Evolutionary conservation across 805 yeast genomes (phyloP).

Genomic region (Metschnikowia chrysomelidarum): DNA sequence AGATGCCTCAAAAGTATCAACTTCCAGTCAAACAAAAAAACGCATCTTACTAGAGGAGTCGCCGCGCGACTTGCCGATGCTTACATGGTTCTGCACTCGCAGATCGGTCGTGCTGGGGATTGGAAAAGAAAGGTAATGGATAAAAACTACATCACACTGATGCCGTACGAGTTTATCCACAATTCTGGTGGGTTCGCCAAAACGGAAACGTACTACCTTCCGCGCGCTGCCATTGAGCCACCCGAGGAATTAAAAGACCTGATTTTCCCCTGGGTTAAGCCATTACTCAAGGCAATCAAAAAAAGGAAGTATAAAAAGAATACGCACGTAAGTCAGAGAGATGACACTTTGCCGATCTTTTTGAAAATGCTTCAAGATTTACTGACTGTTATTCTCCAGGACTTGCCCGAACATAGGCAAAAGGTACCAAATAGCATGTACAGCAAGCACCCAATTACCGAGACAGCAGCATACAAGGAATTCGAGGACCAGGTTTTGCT

Average conservation of each 20-base stretch:
- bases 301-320: too few relatives aligned
- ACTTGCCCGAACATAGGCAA: constrained; percentile 4
- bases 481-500: constrained; percentile 1
- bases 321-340: too few relatives aligned
- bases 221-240: constrained; percentile 8
- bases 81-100: neutral
- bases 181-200: constrained; percentile 5
- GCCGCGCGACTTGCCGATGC: constrained; percentile 1
- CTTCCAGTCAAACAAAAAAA: neutral
- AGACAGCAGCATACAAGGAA: neutral
- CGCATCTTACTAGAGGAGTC: constrained; percentile 1
- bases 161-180: constrained; percentile 6
- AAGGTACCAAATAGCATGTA: neutral
- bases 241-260: constrained; percentile 1
- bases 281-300: too few relatives aligned
- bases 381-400: constrained; percentile 4
- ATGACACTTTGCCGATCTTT: neutral
- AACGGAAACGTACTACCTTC: constrained; percentile 4
- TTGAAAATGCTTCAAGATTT: constrained; percentile 6
- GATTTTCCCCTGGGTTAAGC: constrained; percentile 12
- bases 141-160: neutral
- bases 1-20: neutral
- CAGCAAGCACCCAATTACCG: constrained; percentile 1
- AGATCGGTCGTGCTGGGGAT: constrained; percentile 3
- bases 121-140: neutral